Evolutionary conservation across 2,329 filamentous ascomycete genomes (phyloP), one percentile per base, ranked within the genome.

Genomic region (Fusarium sp.): DNA sequence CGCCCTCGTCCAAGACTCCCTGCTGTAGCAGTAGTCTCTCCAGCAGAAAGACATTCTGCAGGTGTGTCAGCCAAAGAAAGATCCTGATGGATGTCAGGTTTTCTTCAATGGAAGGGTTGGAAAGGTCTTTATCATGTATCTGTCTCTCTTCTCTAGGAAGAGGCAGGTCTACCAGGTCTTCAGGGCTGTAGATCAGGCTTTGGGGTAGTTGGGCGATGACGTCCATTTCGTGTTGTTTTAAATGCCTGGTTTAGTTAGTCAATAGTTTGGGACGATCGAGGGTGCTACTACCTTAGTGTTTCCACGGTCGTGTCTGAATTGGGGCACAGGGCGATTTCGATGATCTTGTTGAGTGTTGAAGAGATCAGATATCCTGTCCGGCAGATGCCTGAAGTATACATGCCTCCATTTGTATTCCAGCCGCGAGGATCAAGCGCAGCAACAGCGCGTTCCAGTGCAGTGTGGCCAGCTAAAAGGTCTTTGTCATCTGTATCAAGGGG

Each of bases 1-100:
- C 73, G 0, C 75, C 75, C 9, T 76, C 71, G 8, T 76, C 73
- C 0, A 71, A 63, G 11, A 76, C 70, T 0, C 76, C 75, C 3
- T 72, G 70, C n/a, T 82, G 83, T 19, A 82, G 75, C 9, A 88
- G 72, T 0, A 87, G 76, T 14, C 86, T 77, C 52, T 88, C 82
- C 6, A 87, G 73, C 9, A 88, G 78, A 53, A 88, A 87, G 4
- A 84, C 73, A 35, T 86, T 87, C 37, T 86, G 81, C 0, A 86
- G 71, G 38, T 84, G 79, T 19, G 81, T 77, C 3, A 85, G 74
- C 4, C 76, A 75, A 1, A 83, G 70, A 1, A 86, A 69, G 13
- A 83, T 76, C 3, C 80, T 73, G 19, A 19, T 19, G 19, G 19
- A 19, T 19, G 19, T 19, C 3, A 19, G 4, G 19, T 19, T 19